Conservation (phyloP, 202 grass and related monocot species). For the Zizania palustris region DNA sequence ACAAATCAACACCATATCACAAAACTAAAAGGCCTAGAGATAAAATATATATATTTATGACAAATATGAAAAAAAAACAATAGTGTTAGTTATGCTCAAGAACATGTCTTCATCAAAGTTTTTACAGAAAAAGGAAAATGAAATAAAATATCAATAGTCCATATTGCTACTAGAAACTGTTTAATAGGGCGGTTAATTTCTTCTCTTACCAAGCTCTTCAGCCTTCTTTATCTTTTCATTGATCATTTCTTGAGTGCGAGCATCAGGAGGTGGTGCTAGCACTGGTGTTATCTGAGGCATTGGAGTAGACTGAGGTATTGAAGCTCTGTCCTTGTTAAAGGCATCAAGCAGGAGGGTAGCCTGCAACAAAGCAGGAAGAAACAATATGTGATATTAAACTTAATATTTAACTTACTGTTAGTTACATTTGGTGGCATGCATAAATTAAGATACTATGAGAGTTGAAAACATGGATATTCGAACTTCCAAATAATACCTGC, state of each 20-base stretch:
- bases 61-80: not conserved
- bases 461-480: not conserved
- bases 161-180: not conserved
- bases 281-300: conserved; percentile 47
- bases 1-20: not conserved
- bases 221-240: conserved; percentile 96
- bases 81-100: not conserved
- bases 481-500: conserved; percentile 60
- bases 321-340: conserved; percentile 90
- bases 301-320: conserved; percentile 54
- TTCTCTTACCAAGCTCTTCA: conserved; percentile 81
- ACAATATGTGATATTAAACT: conserved; percentile 4
- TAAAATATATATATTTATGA: not conserved
- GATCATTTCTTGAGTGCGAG: conserved; percentile 92
- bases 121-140: not conserved
- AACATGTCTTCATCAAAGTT: not conserved
- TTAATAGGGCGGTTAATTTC: not conserved
- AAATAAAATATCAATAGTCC: not conserved
- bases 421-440: conserved; percentile 2
- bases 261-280: conserved; percentile 60
- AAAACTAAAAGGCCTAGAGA: conserved; percentile 22
- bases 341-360: conserved; percentile 80
- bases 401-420: conserved; percentile 15
- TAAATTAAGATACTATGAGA: not conserved
- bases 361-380: conserved; percentile 53